Conservation (phyloP, 495 filamentous ascomycete genomes). For the Neurospora sp. region DNA sequence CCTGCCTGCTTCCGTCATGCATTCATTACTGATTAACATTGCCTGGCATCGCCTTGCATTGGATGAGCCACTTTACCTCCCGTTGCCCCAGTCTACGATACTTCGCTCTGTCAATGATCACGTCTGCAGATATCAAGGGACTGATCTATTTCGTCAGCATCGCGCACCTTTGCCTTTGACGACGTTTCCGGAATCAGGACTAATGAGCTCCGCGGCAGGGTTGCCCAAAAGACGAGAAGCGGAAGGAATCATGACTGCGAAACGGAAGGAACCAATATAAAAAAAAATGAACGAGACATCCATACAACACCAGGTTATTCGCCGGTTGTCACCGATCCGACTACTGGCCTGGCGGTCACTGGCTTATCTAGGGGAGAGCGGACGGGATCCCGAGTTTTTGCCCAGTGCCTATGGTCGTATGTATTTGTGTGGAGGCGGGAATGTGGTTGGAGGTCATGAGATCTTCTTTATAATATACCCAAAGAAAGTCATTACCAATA, state of each 20-base stretch:
- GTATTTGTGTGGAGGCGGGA: neutral
- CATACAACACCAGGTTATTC: conserved; percentile 16
- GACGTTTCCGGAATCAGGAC: neutral
- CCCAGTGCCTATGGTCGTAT: neutral
- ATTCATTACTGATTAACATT: neutral
- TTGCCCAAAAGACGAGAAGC: neutral
- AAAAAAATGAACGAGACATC: neutral
- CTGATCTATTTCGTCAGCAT: neutral
- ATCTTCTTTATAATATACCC: neutral
- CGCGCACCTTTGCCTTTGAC: neutral
- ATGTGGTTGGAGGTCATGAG: neutral
- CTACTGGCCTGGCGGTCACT: conserved; percentile 20
- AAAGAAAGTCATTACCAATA: neutral
- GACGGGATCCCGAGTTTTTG: no score
- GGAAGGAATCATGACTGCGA: neutral
- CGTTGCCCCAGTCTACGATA: neutral
- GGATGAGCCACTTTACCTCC: neutral
- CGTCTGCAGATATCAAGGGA: neutral
- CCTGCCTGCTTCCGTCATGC: neutral
- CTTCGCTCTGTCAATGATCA: neutral
- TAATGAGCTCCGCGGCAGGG: neutral
- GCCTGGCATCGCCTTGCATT: neutral
- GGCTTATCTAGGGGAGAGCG: no score
- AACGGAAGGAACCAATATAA: neutral
- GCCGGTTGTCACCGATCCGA: conserved; percentile 32